These are phyloP conservation scores for Tuber melanosporum DNA, from an alignment of 495 filamentous ascomycete genomes.

Conservation along the genomic window DNA sequence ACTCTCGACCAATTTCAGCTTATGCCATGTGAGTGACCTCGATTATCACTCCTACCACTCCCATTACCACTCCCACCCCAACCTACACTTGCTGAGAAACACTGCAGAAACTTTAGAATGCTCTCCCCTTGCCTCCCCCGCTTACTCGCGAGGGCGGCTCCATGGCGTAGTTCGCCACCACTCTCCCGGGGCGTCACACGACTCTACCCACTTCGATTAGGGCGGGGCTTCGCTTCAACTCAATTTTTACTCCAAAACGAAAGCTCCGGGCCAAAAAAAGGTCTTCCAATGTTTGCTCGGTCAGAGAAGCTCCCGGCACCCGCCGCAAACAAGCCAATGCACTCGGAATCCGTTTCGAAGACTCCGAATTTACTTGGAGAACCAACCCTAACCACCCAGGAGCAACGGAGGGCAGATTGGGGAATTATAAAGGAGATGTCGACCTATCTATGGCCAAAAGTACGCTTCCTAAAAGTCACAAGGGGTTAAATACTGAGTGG, in stretches of 20 bases:
- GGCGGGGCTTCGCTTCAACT: constrained; percentile 19
- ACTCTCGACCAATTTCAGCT: background rate
- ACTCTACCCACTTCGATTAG: constrained; percentile 4
- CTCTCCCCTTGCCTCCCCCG: constrained; percentile 32
- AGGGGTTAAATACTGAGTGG: background rate
- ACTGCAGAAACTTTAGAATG: constrained; percentile 12
- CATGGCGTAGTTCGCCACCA: constrained; percentile 10
- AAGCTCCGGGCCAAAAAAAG: background rate
- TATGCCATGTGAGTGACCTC: background rate
- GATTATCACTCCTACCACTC: background rate
- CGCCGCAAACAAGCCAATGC: background rate
- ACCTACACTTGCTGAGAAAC: constrained; percentile 2
- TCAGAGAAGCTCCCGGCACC: background rate
- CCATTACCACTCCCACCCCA: background rate
- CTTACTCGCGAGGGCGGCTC: constrained; percentile 24
- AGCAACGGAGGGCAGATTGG: constrained; percentile 95
- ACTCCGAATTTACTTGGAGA: constrained; percentile 26
- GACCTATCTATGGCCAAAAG: constrained; percentile 93
- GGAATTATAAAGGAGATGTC: constrained; percentile 98
- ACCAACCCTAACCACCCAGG: constrained; percentile 52
- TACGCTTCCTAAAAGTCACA: constrained; percentile 34
- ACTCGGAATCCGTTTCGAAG: background rate
- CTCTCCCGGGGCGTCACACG: background rate
- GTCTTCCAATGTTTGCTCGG: background rate
- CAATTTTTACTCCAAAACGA: background rate